phyloP scores from a whole-genome alignment of 2,329 filamentous ascomycete species.

The Ophiostoma sp. region DNA sequence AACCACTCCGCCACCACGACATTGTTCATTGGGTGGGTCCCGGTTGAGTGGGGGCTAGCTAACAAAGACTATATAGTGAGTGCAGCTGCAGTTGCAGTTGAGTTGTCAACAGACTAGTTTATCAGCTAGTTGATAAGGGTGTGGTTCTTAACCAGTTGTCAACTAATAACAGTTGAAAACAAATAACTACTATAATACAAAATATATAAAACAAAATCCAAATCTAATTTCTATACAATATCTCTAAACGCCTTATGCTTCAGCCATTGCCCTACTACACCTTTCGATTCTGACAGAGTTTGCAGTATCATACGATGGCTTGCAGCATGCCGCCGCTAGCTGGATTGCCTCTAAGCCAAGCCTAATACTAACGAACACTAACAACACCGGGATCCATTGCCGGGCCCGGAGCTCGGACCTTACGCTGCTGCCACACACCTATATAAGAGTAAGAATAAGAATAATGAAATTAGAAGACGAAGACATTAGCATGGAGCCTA shows the following conservation, averaged over 20 bases:
- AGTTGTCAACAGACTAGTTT: neutral
- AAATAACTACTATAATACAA: neutral
- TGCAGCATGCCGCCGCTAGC: neutral
- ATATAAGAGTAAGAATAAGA: too few relatives aligned
- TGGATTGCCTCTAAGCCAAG: neutral
- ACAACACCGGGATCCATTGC: neutral
- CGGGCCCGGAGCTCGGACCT: neutral
- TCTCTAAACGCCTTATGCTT: neutral
- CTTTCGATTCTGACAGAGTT: neutral
- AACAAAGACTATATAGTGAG: neutral
- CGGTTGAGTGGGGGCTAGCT: neutral
- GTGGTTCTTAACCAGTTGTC: neutral
- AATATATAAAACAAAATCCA: neutral
- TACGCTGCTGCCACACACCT: too few relatives aligned
- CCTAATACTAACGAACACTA: neutral
- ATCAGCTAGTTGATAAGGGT: neutral
- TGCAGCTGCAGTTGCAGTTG: neutral
- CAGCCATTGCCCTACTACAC: too few relatives aligned
- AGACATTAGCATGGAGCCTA: too few relatives aligned
- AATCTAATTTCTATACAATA: neutral
- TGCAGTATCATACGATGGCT: neutral
- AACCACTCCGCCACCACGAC: constrained; percentile 15
- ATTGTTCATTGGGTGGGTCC: neutral
- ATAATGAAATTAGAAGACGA: too few relatives aligned
- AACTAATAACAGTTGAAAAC: neutral